Percentiles rank a stretch among this genome's conserved stretches.
These are phyloP conservation scores for Pythium vanterpoolii DNA, from an alignment of 352 stramenopile genomes.

Conservation along the genomic window DNA sequence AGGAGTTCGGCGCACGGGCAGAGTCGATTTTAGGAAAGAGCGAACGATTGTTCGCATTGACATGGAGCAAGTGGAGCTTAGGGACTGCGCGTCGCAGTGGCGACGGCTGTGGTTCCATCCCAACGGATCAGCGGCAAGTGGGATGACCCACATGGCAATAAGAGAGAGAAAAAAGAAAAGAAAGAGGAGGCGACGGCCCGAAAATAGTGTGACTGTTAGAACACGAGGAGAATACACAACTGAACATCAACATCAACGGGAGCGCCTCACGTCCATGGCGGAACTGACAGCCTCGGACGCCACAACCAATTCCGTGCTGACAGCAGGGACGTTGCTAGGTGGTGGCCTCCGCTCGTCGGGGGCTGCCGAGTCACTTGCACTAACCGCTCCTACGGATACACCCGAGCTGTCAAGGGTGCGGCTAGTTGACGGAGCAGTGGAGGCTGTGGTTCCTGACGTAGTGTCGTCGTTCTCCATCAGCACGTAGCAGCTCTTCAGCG, in stretches of 20 bases:
- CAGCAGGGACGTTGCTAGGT: too few relatives aligned
- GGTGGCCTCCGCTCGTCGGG: not conserved
- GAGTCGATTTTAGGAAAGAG: constrained; percentile 18
- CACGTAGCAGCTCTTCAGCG: constrained; percentile 18
- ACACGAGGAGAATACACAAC: not conserved
- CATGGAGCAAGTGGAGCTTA: constrained; percentile 17
- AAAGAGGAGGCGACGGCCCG: not conserved
- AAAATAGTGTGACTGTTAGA: not conserved
- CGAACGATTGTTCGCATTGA: not conserved
- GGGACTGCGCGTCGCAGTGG: constrained; percentile 5
- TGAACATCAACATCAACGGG: not conserved
- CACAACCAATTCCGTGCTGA: not conserved
- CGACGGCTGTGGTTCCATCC: constrained; percentile 20
- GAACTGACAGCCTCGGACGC: not conserved
- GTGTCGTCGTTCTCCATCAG: constrained; percentile 8
- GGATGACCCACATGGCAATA: not conserved
- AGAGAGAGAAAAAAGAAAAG: not conserved
- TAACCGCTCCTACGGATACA: not conserved
- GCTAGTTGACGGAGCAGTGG: too few relatives aligned
- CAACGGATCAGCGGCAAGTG: too few relatives aligned
- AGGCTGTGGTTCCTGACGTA: not conserved
- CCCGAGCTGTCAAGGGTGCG: too few relatives aligned
- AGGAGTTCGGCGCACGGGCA: not conserved
- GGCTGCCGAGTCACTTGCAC: not conserved
- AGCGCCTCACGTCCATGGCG: too few relatives aligned